Conservation (phyloP, 768 basidiomycete species). For the Clavulina sp. region DNA sequence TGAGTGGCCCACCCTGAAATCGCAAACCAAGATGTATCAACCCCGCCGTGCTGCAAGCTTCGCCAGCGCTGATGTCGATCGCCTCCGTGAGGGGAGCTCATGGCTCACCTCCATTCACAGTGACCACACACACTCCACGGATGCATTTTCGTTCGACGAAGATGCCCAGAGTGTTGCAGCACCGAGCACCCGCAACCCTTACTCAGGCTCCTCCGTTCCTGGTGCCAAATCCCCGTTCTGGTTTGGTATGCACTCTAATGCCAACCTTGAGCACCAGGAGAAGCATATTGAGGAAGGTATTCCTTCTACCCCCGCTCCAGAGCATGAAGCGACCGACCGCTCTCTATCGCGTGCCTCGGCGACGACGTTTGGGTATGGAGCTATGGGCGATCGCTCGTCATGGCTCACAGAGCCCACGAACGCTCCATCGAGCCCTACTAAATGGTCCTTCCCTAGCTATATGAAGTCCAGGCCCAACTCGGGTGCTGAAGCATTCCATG, state of each 20-base stretch:
- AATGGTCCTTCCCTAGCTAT: slow-evolving; percentile 51
- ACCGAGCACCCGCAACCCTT: slow-evolving; percentile 25
- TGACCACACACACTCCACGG: background rate
- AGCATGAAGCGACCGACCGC: slow-evolving; percentile 37
- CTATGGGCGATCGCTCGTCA: background rate
- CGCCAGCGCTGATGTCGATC: slow-evolving; percentile 54
- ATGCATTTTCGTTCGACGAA: background rate
- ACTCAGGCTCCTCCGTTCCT: slow-evolving; percentile 16
- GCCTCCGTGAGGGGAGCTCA: slow-evolving; percentile 55
- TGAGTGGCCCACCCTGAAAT: slow-evolving; percentile 41
- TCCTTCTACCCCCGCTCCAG: slow-evolving; percentile 17
- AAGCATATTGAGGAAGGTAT: background rate
- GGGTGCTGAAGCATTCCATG: slow-evolving; percentile 7
- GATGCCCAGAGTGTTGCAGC: slow-evolving; percentile 3
- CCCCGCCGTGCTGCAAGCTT: slow-evolving; percentile 36
- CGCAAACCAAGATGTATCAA: slow-evolving; percentile 31
- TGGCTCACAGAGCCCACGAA: slow-evolving; percentile 53
- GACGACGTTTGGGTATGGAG: background rate
- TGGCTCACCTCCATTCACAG: slow-evolving; percentile 51
- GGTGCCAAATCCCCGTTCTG: slow-evolving; percentile 44
- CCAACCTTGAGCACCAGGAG: slow-evolving; percentile 6
- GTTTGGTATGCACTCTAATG: slow-evolving; percentile 34
- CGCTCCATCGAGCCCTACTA: slow-evolving; percentile 38
- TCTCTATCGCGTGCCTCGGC: slow-evolving; percentile 43
- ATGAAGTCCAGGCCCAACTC: slow-evolving; percentile 18